Percentiles rank a stretch among this genome's conserved stretches.
Evolutionary conservation across 495 filamentous ascomycete genomes (phyloP).

Genomic region (Xylaria venustula): DNA sequence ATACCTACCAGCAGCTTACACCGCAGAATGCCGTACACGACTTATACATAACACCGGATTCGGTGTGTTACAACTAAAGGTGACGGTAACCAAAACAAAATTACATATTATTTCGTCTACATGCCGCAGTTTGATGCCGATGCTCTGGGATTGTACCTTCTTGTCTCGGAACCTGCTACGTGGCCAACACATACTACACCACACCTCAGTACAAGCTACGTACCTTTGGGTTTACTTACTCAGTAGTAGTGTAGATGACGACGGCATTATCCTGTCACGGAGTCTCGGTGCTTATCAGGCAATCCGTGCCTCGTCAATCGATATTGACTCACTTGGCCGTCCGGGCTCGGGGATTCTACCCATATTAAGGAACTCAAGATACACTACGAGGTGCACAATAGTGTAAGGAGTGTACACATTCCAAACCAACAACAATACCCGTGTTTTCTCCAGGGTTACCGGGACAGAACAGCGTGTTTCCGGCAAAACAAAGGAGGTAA

Average conservation of each 20-base stretch:
- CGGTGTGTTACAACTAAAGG: too few species aligned
- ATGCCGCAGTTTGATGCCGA: neutral
- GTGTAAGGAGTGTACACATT: too few species aligned
- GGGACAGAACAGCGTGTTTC: conserved; percentile 4
- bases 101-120: too few species aligned
- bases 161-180: conserved; percentile 8
- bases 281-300: neutral
- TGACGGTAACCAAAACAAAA: too few species aligned
- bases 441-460: neutral
- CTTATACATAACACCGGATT: too few species aligned
- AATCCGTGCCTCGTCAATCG: neutral
- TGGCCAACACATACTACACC: neutral
- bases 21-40: too few species aligned
- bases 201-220: neutral
- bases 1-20: too few species aligned
- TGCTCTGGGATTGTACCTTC: conserved; percentile 7
- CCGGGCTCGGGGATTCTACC: too few species aligned
- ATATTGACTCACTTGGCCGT: too few species aligned
- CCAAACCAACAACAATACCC: neutral
- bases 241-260: neutral
- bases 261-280: neutral
- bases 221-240: neutral
- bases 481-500: neutral
- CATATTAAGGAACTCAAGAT: too few species aligned
- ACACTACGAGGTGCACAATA: too few species aligned